Base-by-base conservation (phyloP, 257 asterid genomes). In the Rauvolfia tetraphylla region DNA sequence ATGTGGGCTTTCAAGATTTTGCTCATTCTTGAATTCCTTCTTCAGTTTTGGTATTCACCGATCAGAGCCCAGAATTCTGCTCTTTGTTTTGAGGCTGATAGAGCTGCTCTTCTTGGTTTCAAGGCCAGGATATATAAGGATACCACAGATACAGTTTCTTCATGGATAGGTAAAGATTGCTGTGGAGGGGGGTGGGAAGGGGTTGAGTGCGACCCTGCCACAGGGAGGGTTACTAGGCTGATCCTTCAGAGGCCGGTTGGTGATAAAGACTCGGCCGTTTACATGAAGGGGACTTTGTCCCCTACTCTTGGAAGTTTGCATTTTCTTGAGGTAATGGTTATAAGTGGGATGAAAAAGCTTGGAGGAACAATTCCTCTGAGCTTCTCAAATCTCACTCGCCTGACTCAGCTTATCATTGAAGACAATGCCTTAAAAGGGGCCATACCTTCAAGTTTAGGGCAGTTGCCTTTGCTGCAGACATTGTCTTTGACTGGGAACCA, bases 111-210 rank as follows among this genome's bases (percentile, higher is more conserved):
- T 68, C 81, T 91, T 53, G 92, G 88, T 4, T 92, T 95, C 82
- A 95, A 95, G 76, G 91, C 91, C 76, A 33, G 78, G 38, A 87
- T 95, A 73, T 49, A 65, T 20, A 90, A 78, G 84, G 99, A 95
- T 80, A 86, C 96, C 29, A 92, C 99, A 23, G 89, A 87, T 3
- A 29, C 86, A 25, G 78, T 95, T 59, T 82, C 92, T n/a, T 80
- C 99, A 13, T 95, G 99, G 99, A 76, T 68, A 5, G 88, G 95
- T n/a, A 63, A 29, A 36, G 90, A 92, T 68, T 92, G 98, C 84
- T 95, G 98, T 75, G 79, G 80, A n/a, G 98, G 98, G 49, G 97
- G 92, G 4, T 95, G 99, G 99, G 98, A 91, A 72, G 99, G 99
- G 7, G 86, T 95, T n/a, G 93, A 86, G 65, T 95, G 99, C 84